phyloP scores from a whole-genome alignment of 306 rosid species.

The Albizia julibrissin region DNA sequence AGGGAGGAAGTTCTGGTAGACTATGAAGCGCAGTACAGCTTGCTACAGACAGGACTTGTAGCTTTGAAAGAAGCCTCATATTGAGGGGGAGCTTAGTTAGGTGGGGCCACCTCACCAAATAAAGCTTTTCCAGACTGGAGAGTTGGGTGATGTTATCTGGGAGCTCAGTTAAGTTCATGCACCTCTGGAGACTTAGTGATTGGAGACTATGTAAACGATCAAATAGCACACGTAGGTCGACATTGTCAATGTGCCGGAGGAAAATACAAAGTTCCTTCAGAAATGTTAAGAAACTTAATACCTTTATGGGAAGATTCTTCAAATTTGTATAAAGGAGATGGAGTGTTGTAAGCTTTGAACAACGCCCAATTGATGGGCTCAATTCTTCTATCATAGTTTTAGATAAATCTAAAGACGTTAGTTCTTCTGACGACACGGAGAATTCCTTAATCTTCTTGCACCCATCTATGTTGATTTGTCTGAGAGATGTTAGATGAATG shows the following conservation, averaged over 20 bases:
- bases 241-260: background rate
- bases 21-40: background rate
- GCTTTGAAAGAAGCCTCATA: no score
- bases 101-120: no score
- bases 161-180: background rate
- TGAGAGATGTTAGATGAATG: background rate
- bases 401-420: background rate
- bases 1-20: background rate
- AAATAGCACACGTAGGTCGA: no score
- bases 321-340: background rate
- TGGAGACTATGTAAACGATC: no score
- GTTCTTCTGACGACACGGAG: background rate
- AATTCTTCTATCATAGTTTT: background rate
- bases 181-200: no score
- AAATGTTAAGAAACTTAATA: background rate
- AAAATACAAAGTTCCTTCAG: background rate
- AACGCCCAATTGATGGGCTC: background rate
- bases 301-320: background rate
- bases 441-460: background rate
- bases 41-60: no score
- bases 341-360: background rate
- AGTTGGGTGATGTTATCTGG: conserved; percentile 8
- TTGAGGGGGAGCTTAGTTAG: no score
- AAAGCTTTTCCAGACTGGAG: background rate
- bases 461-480: fast-evolving